phyloP scores from a whole-genome alignment of 495 filamentous ascomycete genomes.

The Beverwykella pulmonaria region DNA sequence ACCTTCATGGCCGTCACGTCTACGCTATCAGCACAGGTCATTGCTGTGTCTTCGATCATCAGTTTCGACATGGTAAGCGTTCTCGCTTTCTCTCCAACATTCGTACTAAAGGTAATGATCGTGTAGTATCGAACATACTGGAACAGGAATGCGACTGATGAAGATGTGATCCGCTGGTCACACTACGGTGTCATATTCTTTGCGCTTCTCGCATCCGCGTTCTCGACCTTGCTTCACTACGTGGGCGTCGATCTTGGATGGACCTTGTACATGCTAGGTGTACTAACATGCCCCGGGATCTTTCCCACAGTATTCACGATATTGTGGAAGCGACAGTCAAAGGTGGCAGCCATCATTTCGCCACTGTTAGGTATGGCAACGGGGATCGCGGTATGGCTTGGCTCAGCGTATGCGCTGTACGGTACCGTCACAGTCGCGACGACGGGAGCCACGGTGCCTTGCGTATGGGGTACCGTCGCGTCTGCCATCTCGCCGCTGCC shows the following conservation, averaged over 20 bases:
- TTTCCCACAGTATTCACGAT: conserved; percentile 57
- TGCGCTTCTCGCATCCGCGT: conserved; percentile 44
- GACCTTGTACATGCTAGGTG: conserved; percentile 47
- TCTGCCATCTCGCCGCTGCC: conserved; percentile 32
- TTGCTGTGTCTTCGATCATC: conserved; percentile 51
- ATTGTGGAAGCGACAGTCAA: conserved; percentile 54
- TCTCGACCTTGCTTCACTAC: conserved; percentile 39
- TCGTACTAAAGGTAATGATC: no score
- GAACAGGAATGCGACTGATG: conserved; percentile 49
- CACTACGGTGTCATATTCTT: conserved; percentile 54
- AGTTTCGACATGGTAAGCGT: conserved; percentile 42
- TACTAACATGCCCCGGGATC: conserved; percentile 51
- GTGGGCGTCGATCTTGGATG: conserved; percentile 35
- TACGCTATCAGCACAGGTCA: conserved; percentile 50
- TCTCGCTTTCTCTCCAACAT: no score
- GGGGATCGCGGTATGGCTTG: conserved; percentile 54
- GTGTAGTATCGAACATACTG: conserved; percentile 49
- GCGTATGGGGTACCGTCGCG: conserved; percentile 51
- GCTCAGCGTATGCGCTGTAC: conserved; percentile 48
- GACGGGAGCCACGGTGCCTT: conserved; percentile 51
- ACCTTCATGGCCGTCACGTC: conserved; percentile 55
- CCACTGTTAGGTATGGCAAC: conserved; percentile 51
- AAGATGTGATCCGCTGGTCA: conserved; percentile 46
- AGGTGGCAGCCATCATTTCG: conserved; percentile 49
- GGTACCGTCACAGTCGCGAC: conserved; percentile 53